Evolutionary conservation across 495 filamentous ascomycete genomes (phyloP), one percentile per base, ranked within the genome.

Genomic region (Podospora fimiseda): DNA sequence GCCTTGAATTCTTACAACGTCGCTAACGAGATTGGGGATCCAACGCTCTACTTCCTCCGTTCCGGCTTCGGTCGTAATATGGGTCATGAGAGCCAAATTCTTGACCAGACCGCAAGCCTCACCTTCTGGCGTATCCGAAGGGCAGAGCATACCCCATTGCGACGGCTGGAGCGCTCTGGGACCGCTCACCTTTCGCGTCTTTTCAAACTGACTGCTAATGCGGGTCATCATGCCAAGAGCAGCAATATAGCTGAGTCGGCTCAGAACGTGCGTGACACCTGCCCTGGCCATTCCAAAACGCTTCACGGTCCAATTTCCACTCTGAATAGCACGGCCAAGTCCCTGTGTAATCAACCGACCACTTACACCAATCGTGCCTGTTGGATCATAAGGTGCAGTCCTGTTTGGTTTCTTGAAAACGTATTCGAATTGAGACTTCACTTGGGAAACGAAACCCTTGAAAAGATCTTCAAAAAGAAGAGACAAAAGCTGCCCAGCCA

Each of bases 181-280:
- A 50, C 94, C 94, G 63, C 82, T 87, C 57, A 99, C 88, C 67
- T 99, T 99, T 58, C 93, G 74, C 2, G 92, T 96, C 76, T 97
- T 97, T 65, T 97, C 93, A 64, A 99, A 97, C 73, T 97, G 93
- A 80, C 88, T 94, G 72, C 84, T 91, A 59, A 97, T 97, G 60
- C 93, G 83, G 9, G 94, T 97, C 94, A 99, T 97, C 94, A 97
- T 97, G 51, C 94, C 94, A n/a, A 99, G 79, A 9, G 94, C 94
- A 59, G 87, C 88, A 71, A 97, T 96, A 63, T 96, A 99, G 67
- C 90, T 96, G 42, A 97, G 73, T 40, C 93, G 82, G 72, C 91
- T 96, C 15, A 99, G 76, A 50, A 99, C 90, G 68, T 99, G 93
- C 2, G 93, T 95, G 9, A 99, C 90, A 60, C 93, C 93, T 18